These are phyloP conservation scores for Trichosporon asahii DNA, from an alignment of 1,284 basidiomycete genomes.

Conservation along the genomic window DNA sequence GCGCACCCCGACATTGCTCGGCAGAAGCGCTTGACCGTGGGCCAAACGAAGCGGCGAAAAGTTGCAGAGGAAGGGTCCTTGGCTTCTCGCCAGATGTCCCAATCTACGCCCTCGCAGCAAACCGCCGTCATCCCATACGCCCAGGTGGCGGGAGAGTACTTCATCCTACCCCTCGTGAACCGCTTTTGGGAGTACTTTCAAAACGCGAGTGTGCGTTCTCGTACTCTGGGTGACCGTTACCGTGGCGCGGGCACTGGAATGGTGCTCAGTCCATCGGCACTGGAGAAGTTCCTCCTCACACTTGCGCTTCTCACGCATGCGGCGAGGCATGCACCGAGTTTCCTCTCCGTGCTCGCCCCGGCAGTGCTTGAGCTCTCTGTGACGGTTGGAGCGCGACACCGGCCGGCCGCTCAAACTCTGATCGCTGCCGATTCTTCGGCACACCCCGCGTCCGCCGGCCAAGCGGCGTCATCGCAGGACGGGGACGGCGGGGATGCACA, in stretches of 20 bases:
- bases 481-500: conserved; percentile 57
- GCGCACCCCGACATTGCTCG: conserved; percentile 61
- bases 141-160: conserved; percentile 76
- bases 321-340: conserved; percentile 70
- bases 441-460: not conserved
- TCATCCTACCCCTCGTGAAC: conserved; percentile 81
- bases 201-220: conserved; percentile 68
- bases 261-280: conserved; percentile 68
- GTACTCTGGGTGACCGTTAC: conserved; percentile 57
- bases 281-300: conserved; percentile 71
- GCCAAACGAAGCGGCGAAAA: conserved; percentile 39
- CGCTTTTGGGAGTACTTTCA: conserved; percentile 86
- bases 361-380: conserved; percentile 76
- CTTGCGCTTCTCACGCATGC: conserved; percentile 78
- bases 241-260: conserved; percentile 72
- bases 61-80: conserved; percentile 34
- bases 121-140: conserved; percentile 57
- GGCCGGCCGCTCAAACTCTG: conserved; percentile 32
- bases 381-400: conserved; percentile 66
- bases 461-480: not conserved
- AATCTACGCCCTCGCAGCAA: not conserved
- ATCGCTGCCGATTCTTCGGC: not conserved
- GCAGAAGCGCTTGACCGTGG: conserved; percentile 70
- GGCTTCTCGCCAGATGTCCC: conserved; percentile 9
- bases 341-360: conserved; percentile 73